Base-by-base conservation (phyloP, 495 filamentous ascomycete genomes). In the Glarea lozoyensis region DNA sequence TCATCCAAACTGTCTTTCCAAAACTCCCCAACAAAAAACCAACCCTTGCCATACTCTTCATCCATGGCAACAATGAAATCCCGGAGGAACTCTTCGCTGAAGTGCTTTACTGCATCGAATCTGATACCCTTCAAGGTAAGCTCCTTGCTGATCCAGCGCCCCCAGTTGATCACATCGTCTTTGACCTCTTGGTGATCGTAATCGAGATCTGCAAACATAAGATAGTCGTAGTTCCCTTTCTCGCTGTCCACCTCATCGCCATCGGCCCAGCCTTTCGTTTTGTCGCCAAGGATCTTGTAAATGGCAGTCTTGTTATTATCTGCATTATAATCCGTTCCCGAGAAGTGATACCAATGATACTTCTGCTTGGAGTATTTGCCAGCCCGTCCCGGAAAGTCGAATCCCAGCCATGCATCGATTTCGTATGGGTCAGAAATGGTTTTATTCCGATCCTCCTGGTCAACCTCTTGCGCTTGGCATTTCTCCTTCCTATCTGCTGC, bases 71-170 rank as follows among this genome's bases (percentile, higher is more conserved):
- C 54, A 20, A 84, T 68, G 46, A 85, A 82, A 2, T 72, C 63
- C 21, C 65, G 65, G 13, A 82, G 71, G 52, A 86, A 87, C 0
- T 65, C 64, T 39, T 74, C 68, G 10, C 74, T 79, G 56, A 79
- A 82, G 60, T 88, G 84, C 55, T 84, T 81, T 15, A 78, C 73
- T 11, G 82, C 83, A 57, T 88, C 83, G n/a, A 88, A 68, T 6
- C 83, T 68, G 50, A 88, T 79, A 5, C 83, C 84, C 48, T 68
- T 66, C 15, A 87, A 59, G 1, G 72, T 69, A 0, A 82, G 46
- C 41, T 78, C 57, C 1, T 69, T 59, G 0, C 63, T 67, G 33
- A 88, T 66, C 82, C 83, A 88, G 9, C 66, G 58, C 0, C 74
- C 79, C 83, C 82, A 87, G 20, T 68, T 60, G 10, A 81, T 55